A percentile compares a stretch with the other conserved stretches of the same genome.
phyloP scores from a whole-genome alignment of 306 rosid species.

The Crataegus laevigata region DNA sequence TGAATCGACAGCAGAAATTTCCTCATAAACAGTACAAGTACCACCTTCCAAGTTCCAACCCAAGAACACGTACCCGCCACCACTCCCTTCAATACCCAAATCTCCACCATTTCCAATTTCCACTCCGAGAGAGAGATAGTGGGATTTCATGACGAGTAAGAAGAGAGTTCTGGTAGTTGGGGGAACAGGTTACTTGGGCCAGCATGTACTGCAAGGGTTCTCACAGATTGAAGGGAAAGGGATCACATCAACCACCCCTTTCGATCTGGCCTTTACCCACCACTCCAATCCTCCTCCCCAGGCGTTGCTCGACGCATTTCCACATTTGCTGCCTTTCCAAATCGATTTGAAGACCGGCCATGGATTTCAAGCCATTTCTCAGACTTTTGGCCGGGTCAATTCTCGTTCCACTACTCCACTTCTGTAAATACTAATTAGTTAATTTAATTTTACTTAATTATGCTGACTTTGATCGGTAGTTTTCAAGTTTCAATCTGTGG shows the following conservation, averaged over 20 bases:
- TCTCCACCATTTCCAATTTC: neutral
- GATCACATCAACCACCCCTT: slow-evolving; percentile 10
- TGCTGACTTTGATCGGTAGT: slow-evolving; percentile 10
- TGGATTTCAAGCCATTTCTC: slow-evolving; percentile 65
- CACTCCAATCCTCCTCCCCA: slow-evolving; percentile 51
- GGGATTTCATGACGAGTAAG: slow-evolving; percentile 21
- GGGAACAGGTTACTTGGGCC: slow-evolving; percentile 93
- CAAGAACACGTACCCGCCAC: neutral
- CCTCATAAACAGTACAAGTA: neutral
- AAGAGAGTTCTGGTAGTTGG: slow-evolving; percentile 73
- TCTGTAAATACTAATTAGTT: neutral
- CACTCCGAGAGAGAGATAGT: neutral
- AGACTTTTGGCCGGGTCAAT: slow-evolving; percentile 64
- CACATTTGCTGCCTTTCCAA: slow-evolving; percentile 43
- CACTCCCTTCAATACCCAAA: neutral
- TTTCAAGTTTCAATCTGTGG: neutral
- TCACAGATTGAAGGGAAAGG: slow-evolving; percentile 20
- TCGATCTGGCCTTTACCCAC: slow-evolving; percentile 65
- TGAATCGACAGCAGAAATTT: neutral
- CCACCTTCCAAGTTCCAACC: neutral
- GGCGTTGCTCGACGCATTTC: slow-evolving; percentile 41
- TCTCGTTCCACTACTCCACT: neutral
- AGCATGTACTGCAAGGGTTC: slow-evolving; percentile 63
- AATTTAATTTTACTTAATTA: neutral
- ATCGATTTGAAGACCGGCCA: slow-evolving; percentile 68